Base-by-base conservation (phyloP, 345 rosid genomes). In the Pseudoturritis turrita region DNA sequence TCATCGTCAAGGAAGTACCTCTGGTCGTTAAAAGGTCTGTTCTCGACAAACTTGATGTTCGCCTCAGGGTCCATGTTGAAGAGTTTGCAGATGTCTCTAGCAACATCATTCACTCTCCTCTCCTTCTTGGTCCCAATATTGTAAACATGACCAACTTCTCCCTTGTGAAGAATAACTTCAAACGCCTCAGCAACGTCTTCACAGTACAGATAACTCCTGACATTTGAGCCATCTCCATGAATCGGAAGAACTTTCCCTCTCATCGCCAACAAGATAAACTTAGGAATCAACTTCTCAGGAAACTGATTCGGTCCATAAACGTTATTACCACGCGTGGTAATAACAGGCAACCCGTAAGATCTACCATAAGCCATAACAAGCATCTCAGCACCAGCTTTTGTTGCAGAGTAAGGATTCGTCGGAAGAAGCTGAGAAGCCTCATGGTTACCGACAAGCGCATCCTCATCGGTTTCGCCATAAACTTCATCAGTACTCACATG, bases 391-490 rank as follows among this genome's bases (percentile, higher is more conserved):
- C 93, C 93, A 56, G 96, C 97, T 78, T 91, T 91, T 0, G 97
- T 88, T 1, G 97, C 96, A 54, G 97, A 91, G 83, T 87, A 91
- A 3, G 97, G 97, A 65, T 91, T 91, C 0, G 97, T 91, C 0
- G 97, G 97, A n/a, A 89, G 93, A n/a, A 91, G 87, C 75, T 91
- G 96, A 36, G 97, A 91, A 47, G 97, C 97, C 77, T 91, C 97
- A 22, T 87, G 90, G 77, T 91, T 91, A 79, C 96, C 97, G 21
- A 89, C 97, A 29, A 86, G 86, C 17, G 97, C 97, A 72, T 91
- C 97, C 73, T 91, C 97, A 64, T 91, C 96, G 0, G 96, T 91
- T 76, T 91, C 96, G 53, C 97, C 97, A 65, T 91, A 91, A 4
- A 91, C 97, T 76, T 91, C 97, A 71, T 91, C 97, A 8, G 97